Evolutionary conservation across 106 monocot genomes (phyloP).

Genomic region (Agapanthus africanus): DNA sequence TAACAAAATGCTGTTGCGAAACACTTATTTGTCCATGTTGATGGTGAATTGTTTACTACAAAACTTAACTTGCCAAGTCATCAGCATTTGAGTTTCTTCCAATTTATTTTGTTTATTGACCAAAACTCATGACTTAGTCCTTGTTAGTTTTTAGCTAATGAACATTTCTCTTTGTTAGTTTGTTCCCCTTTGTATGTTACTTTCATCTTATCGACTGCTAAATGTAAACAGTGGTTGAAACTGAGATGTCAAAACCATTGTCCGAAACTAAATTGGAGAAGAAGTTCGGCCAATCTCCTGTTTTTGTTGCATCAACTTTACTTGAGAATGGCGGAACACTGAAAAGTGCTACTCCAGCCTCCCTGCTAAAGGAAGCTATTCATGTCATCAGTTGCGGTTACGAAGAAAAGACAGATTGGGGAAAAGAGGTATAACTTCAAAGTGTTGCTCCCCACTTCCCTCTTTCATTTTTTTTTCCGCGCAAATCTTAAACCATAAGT

Average conservation of each 20-base stretch:
- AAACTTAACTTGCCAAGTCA: not conserved
- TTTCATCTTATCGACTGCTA: not conserved
- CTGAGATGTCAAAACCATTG: conserved; percentile 24
- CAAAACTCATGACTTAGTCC: not conserved
- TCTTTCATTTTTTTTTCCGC: too few species aligned
- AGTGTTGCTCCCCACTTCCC: conserved; percentile 25
- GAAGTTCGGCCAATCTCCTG: conserved; percentile 78
- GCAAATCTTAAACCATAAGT: not conserved
- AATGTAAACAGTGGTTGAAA: conserved; percentile 37
- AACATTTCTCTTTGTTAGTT: not conserved
- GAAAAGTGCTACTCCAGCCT: conserved; percentile 64
- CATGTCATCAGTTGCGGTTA: conserved; percentile 82
- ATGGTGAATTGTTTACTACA: not conserved
- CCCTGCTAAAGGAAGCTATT: conserved; percentile 75
- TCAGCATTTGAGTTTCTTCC: not conserved
- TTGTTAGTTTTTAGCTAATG: not conserved
- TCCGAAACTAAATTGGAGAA: conserved; percentile 62
- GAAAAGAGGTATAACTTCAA: conserved; percentile 41
- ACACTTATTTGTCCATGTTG: not conserved
- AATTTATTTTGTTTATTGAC: not conserved
- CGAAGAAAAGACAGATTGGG: conserved; percentile 86
- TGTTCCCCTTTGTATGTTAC: not conserved
- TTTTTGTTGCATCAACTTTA: conserved; percentile 78
- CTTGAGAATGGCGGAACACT: conserved; percentile 64
- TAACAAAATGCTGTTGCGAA: not conserved